phyloP scores from a whole-genome alignment of 1,139 yeast species.

The Pneumocystis murina region DNA sequence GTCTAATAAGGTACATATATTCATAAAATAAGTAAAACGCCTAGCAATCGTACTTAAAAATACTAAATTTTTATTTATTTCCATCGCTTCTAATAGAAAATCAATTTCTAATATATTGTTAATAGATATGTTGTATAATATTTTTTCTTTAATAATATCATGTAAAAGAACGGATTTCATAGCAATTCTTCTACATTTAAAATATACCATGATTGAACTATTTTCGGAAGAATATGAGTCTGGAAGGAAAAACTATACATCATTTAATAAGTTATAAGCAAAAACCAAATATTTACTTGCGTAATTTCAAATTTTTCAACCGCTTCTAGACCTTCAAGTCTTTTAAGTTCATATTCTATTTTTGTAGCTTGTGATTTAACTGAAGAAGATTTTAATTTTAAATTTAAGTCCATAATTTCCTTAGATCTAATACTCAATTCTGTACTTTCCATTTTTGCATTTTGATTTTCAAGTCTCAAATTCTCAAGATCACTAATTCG shows the following conservation, averaged over 20 bases:
- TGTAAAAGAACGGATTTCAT: slow-evolving; percentile 8
- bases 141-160: slow-evolving; percentile 4
- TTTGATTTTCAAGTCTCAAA: slow-evolving; percentile 15
- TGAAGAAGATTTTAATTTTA: slow-evolving; percentile 19
- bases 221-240: slow-evolving; percentile 6
- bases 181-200: slow-evolving; percentile 9
- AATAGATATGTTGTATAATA: not conserved
- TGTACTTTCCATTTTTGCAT: slow-evolving; percentile 14
- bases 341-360: slow-evolving; percentile 20
- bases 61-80: slow-evolving; percentile 6
- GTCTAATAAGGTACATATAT: slow-evolving; percentile 7
- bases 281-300: slow-evolving; percentile 2
- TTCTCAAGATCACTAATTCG: slow-evolving; percentile 18
- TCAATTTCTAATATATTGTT: not conserved
- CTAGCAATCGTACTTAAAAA: not conserved
- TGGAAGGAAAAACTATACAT: slow-evolving; percentile 8
- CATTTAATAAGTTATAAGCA: not conserved
- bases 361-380: slow-evolving; percentile 17
- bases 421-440: slow-evolving; percentile 16
- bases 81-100: slow-evolving; percentile 2
- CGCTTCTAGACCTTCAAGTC: slow-evolving; percentile 20
- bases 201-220: slow-evolving; percentile 8
- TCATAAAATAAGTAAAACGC: slow-evolving; percentile 6
- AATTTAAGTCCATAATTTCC: slow-evolving; percentile 19
- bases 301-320: slow-evolving; percentile 20